These are phyloP conservation scores for Blastobotrys parvus DNA, from an alignment of 805 yeast genomes.

Conservation along the genomic window DNA sequence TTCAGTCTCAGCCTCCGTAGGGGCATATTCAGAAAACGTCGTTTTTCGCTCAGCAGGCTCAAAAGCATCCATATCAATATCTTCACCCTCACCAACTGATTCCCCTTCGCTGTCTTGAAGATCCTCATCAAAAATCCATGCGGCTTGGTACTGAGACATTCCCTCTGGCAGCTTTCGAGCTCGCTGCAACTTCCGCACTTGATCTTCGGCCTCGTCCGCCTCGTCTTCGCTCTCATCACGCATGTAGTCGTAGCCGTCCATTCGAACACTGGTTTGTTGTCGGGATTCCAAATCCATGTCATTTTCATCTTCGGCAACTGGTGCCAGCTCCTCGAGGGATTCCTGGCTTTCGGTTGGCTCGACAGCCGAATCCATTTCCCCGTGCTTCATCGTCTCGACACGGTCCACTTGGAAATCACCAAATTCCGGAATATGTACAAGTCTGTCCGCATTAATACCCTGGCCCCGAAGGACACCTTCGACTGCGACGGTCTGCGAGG, in stretches of 20 bases:
- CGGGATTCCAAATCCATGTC: slow-evolving; percentile 23
- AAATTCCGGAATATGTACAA: slow-evolving; percentile 78
- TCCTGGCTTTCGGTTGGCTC: slow-evolving; percentile 26
- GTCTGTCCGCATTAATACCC: slow-evolving; percentile 69
- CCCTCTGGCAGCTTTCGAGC: slow-evolving; percentile 52
- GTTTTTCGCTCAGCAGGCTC: slow-evolving; percentile 11
- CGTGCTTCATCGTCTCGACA: slow-evolving; percentile 28
- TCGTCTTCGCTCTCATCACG: slow-evolving; percentile 18
- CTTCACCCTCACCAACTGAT: slow-evolving; percentile 23
- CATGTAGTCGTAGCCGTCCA: slow-evolving; percentile 51
- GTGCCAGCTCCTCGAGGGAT: slow-evolving; percentile 21
- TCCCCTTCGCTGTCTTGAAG: slow-evolving; percentile 35
- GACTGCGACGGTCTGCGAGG: slow-evolving; percentile 39
- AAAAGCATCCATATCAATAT: slow-evolving; percentile 7
- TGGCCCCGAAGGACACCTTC: slow-evolving; percentile 81
- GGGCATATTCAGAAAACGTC: slow-evolving; percentile 26
- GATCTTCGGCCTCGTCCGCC: slow-evolving; percentile 26
- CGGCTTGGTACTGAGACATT: slow-evolving; percentile 67
- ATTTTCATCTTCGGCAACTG: slow-evolving; percentile 22
- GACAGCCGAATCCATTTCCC: slow-evolving; percentile 16
- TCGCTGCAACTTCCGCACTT: slow-evolving; percentile 22
- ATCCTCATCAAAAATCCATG: slow-evolving; percentile 52
- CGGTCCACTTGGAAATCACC: slow-evolving; percentile 79
- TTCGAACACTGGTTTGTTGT: slow-evolving; percentile 38
- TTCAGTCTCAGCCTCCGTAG: slow-evolving; percentile 45